Evolutionary conservation across 768 basidiomycete genomes (phyloP), one percentile per base, ranked within the genome.

Genomic region (Pisolithus sp.): DNA sequence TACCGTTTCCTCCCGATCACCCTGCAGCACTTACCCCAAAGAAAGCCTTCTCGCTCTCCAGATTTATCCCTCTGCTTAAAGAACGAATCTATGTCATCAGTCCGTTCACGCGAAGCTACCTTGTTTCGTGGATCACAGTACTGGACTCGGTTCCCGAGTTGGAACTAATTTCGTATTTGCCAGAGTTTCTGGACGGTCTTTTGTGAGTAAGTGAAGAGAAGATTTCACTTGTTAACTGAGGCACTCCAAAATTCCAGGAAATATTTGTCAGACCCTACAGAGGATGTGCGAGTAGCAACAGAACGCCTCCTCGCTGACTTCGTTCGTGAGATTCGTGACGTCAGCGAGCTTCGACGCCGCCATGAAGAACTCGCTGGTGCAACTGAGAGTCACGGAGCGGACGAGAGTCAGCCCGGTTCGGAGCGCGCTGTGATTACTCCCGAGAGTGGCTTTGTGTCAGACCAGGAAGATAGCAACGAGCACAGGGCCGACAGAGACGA

Each of bases 91-190:
- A 94, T 60, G 96, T 98, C 57, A 74, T 98, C 64, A 94, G 86
- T 64, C 95, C 96, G 1, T 93, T 95, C 66, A 95, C 96, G 0
- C 76, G 96, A 54, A 95, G 86, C 65, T 98, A 93, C 67, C 79
- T 99, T n/a, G 91, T 96, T 31, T 87, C 89, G 1, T 99, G 96
- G 96, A 90, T 98, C 53, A 90, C 81, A 40, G 89, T 96, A 4
- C 78, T 99, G 42, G 93, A 97, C 63, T 94, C 93, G 18, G 90
- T 98, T 4, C 96, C 96, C 10, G 96, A 99, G 62, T 74, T 99
- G 49, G 95, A 98, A 65, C 78, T 99, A 42, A 87, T 98, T 43
- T 85, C 90, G 24, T 96, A 90, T 70, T 79, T 99, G 31, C 96
- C 96, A 1, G 87, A 96, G 62, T 94, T 98, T 64, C 70, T 99